Percentiles rank a stretch among this genome's conserved stretches.
These are phyloP conservation scores for Vanilla planifolia DNA, from an alignment of 106 monocot genomes.

Conservation along the genomic window DNA sequence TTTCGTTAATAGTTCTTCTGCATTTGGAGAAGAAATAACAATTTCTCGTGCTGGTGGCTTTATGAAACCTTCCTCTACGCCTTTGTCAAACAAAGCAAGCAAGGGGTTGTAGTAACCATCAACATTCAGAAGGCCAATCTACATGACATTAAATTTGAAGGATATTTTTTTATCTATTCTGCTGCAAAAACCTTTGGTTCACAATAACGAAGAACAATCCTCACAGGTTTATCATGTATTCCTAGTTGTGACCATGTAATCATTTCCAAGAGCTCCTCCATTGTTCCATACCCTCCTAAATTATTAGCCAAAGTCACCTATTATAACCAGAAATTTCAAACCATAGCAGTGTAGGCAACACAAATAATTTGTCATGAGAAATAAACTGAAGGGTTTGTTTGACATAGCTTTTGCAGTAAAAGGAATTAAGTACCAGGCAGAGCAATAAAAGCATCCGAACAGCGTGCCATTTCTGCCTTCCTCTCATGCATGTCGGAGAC, in stretches of 20 bases:
- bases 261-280: slow-evolving; percentile 97
- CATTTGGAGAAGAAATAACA: slow-evolving; percentile 71
- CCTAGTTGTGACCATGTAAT: slow-evolving; percentile 96
- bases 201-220: background rate
- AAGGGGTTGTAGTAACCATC: slow-evolving; percentile 90
- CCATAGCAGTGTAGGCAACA: too few species aligned
- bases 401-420: background rate
- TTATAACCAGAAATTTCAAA: too few species aligned
- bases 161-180: background rate
- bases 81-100: slow-evolving; percentile 87
- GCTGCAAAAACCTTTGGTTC: background rate
- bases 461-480: slow-evolving; percentile 80
- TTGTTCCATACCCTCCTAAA: slow-evolving; percentile 91
- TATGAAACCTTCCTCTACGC: slow-evolving; percentile 86
- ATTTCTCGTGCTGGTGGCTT: slow-evolving; percentile 64
- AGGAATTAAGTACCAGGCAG: slow-evolving; percentile 52
- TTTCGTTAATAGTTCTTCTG: slow-evolving; percentile 62
- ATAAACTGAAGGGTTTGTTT: too few species aligned
- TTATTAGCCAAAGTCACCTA: background rate
- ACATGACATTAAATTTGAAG: slow-evolving; percentile 3
- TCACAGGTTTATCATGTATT: slow-evolving; percentile 90
- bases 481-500: slow-evolving; percentile 83
- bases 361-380: too few species aligned
- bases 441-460: slow-evolving; percentile 81
- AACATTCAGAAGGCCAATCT: slow-evolving; percentile 90